A percentile compares a stretch with the other conserved stretches of the same genome.
These are phyloP conservation scores for Spathaspora sp. DNA, from an alignment of 1,139 yeast species.

Conservation along the genomic window DNA sequence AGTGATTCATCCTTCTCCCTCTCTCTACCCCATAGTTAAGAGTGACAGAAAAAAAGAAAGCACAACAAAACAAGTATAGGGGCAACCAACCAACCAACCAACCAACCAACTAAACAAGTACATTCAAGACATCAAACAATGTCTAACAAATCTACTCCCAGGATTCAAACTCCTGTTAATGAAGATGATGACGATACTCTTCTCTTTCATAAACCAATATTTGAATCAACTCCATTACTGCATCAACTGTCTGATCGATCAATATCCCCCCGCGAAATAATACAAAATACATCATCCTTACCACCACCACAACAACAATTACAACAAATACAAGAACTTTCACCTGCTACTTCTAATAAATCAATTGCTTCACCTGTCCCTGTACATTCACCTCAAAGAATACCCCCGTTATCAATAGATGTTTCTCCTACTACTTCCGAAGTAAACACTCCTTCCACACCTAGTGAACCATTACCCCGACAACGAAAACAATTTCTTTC, in stretches of 20 bases:
- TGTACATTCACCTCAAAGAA: conserved; percentile 4
- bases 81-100: neutral
- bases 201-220: conserved; percentile 6
- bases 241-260: conserved; percentile 16
- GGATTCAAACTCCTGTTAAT: neutral
- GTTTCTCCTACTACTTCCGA: neutral
- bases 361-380: conserved; percentile 4
- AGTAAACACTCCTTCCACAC: neutral
- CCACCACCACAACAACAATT: neutral
- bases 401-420: neutral
- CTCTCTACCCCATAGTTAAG: no score
- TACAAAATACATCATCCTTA: no score
- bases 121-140: neutral
- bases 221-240: conserved; percentile 5
- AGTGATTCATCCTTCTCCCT: no score
- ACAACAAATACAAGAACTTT: neutral
- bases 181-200: conserved; percentile 3
- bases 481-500: neutral
- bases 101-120: neutral
- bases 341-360: neutral
- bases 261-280: conserved; percentile 20
- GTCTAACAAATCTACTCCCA: conserved; percentile 4
- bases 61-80: neutral
- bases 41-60: no score
- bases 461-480: neutral